Base-by-base conservation (phyloP, 2,329 filamentous ascomycete species). In the Penicillium hordei region DNA sequence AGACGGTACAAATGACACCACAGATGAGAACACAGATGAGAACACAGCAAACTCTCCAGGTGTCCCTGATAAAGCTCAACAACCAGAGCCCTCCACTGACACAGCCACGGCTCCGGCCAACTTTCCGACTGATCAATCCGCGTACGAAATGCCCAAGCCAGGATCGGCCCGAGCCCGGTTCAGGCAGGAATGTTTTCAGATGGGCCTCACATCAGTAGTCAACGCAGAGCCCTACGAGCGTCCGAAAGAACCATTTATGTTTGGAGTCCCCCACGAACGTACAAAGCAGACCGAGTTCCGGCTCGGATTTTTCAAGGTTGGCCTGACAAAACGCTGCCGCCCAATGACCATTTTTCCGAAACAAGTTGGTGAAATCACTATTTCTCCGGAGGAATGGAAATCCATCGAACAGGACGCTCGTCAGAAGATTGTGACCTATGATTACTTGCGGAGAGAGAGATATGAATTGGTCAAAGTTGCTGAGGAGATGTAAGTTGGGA, bases 271-370 rank as follows among this genome's bases (percentile, higher is more conserved):
- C 9, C 40, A 45, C 5, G 17, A 45, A 36, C 40, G 12, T 5
- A 45, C 50, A 27, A 34, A 46, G 23, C 39, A 52, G 17, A 52
- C 27, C 17, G 4, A 45, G 2, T 69, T 69, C 50, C 60, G 53
- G 1, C 59, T 68, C 29, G 48, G 53, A 2, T 59, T 52, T 42
- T 58, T 61, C 33, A 56, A 60, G 5, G 51, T 25, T 0, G 64
- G 61, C 4, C 38, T 66, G 23, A 55, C 60, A 27, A 29, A 61
- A 13, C 63, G 65, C 13, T 42, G 50, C 15, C 63, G 66, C 10
- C 43, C 50, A 34, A 69, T 59, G 25, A 44, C 59, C 6, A 60
- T 68, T 15, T 66, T 69, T 34, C 19, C 53, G 4, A 58, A 61
- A 27, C 65, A 66, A 34, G 36, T 49, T 5, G 61, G 53, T 34